Base-by-base conservation (phyloP, 1,284 basidiomycete genomes). In the Puccinia hordei region DNA sequence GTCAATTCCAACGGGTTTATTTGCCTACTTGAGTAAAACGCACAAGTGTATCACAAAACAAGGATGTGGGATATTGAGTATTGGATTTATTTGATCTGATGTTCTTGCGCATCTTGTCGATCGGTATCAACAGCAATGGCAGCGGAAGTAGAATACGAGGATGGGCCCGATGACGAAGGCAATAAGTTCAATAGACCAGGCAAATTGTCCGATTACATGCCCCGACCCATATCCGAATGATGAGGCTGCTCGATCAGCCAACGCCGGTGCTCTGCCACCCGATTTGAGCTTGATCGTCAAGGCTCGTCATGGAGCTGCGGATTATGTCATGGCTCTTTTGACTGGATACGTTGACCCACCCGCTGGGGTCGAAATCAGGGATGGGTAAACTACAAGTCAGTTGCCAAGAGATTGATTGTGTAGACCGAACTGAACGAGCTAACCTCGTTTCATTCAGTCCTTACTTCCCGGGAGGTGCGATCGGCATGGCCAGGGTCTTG, bases 181-280 rank as follows among this genome's bases (percentile, higher is more conserved):
- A 94, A 98, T 87, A 98, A 98, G 94, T 99, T 98, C 90, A 91
- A 94, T 87, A 90, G 97, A 83, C 97, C 97, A 53, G 98, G 95
- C 87, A 98, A 98, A 88, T 91, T 94, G 82, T 90, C 97, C 73
- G 97, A 99, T 87, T 98, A 98, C 88, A 89, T 99, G 89, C 97
- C 96, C 82, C 86, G 90, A 73, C 94, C n/a, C 97, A 78, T 99
- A 99, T 88, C 91, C 96, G 83, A 99, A 99, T 86, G 96, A 98
- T 84, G 95, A 98, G 89, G 96, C 97, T 84, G 95, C 97, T 72
- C 91, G 97, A 84, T 92, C 96, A 82, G 90, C 91, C 83, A 99
- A 99, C 87, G 92, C 88, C 82, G 96, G 97, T 88, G 95, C 95
- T 82, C 90, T 96, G 73, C 97, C 97, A 84, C 97, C 97, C 59